Percentiles rank a stretch among this genome's conserved stretches.
Conservation (phyloP, 805 yeast species). For the Wickerhamiella shivajii region DNA sequence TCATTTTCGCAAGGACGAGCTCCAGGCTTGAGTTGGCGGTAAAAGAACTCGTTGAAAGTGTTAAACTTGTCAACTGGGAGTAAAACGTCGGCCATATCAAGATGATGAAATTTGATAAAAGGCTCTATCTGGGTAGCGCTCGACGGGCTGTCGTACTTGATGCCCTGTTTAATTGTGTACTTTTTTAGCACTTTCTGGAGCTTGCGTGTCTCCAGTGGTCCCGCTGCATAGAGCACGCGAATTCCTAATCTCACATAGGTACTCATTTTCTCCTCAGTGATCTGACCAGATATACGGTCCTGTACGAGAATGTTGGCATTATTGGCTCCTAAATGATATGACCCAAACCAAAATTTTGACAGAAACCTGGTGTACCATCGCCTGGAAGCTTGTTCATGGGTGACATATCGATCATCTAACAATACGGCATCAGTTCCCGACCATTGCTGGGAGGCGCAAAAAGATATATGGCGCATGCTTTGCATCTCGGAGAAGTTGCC, state of each 20-base stretch:
- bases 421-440: conserved; percentile 44
- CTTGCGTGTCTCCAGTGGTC: conserved; percentile 68
- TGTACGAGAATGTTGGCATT: conserved; percentile 92
- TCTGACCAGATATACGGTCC: conserved; percentile 74
- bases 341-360: conserved; percentile 78
- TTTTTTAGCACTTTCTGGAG: conserved; percentile 56
- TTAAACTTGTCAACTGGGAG: conserved; percentile 36
- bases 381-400: conserved; percentile 68
- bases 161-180: conserved; percentile 68
- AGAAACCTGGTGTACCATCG: conserved; percentile 79
- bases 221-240: conserved; percentile 66
- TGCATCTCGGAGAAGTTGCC: conserved; percentile 33
- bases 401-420: conserved; percentile 53
- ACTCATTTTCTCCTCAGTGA: conserved; percentile 88
- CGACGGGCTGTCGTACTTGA: conserved; percentile 56
- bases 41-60: conserved; percentile 83
- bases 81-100: conserved; percentile 58
- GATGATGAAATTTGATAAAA: conserved; percentile 69
- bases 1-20: conserved; percentile 57
- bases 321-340: conserved; percentile 70
- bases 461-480: conserved; percentile 64
- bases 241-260: conserved; percentile 80
- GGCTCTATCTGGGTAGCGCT: conserved; percentile 58
- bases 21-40: conserved; percentile 55
- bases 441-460: conserved; percentile 72